Conservation (phyloP, 2,329 filamentous ascomycete species). For the Pezicula neosporulosa region DNA sequence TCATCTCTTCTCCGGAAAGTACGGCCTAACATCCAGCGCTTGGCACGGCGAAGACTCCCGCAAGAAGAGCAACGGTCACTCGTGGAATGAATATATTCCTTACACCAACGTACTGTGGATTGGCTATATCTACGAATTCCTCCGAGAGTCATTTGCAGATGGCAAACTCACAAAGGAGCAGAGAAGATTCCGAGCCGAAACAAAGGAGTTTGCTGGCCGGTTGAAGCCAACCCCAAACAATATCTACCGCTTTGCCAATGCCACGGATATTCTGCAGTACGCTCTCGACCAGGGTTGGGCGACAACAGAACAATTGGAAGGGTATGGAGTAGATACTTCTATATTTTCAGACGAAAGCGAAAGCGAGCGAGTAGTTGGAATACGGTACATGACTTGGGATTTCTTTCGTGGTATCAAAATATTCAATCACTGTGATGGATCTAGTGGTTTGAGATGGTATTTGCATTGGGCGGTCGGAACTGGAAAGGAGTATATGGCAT, state of each 20-base stretch:
- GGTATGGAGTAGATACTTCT: background rate
- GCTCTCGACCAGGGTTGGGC: slow-evolving; percentile 18
- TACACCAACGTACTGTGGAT: slow-evolving; percentile 67
- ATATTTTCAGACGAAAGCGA: background rate
- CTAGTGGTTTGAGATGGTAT: too few species aligned
- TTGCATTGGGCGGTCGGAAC: too few species aligned
- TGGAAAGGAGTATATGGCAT: too few species aligned
- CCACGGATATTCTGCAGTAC: slow-evolving; percentile 16
- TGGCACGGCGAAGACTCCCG: slow-evolving; percentile 12
- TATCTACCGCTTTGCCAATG: slow-evolving; percentile 14
- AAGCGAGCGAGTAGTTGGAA: background rate
- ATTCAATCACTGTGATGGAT: too few species aligned
- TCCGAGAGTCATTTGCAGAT: slow-evolving; percentile 27
- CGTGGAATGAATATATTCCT: slow-evolving; percentile 52
- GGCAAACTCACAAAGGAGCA: slow-evolving; percentile 32
- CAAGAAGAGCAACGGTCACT: slow-evolving; percentile 11
- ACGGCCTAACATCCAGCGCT: slow-evolving; percentile 5
- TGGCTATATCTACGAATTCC: slow-evolving; percentile 55
- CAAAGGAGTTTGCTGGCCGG: slow-evolving; percentile 50
- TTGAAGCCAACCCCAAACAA: slow-evolving; percentile 35
- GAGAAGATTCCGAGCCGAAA: slow-evolving; percentile 41
- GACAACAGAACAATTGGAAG: background rate
- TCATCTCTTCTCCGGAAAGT: slow-evolving; percentile 15
- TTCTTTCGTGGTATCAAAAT: background rate
- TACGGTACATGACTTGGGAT: background rate